phyloP scores from a whole-genome alignment of 2,329 filamentous ascomycete species.

The Ophiostoma triangulosporum region DNA sequence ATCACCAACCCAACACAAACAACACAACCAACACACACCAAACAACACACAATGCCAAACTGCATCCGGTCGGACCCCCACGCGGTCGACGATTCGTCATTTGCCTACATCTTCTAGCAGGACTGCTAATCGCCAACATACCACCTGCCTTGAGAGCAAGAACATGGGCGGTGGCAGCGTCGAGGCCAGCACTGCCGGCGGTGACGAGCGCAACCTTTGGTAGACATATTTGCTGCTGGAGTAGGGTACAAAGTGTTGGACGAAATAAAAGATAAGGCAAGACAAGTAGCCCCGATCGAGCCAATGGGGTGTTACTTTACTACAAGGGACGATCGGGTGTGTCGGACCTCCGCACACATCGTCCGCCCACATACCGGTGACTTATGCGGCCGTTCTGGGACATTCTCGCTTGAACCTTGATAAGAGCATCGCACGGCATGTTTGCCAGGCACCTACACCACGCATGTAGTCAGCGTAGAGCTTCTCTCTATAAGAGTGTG shows the following conservation, averaged over 20 bases:
- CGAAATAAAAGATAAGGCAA: not conserved
- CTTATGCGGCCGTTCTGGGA: too few species aligned
- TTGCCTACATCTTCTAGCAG: constrained; percentile 28
- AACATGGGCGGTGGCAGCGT: constrained; percentile 50
- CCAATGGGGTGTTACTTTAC: not conserved
- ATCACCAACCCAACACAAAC: not conserved
- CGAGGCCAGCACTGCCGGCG: constrained; percentile 49
- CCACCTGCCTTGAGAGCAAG: constrained; percentile 51
- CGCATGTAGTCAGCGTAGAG: too few species aligned
- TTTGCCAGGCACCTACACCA: too few species aligned
- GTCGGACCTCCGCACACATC: too few species aligned
- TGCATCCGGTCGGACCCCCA: not conserved
- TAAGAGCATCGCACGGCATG: too few species aligned
- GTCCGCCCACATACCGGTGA: not conserved
- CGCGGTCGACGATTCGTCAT: constrained; percentile 13
- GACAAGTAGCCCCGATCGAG: too few species aligned
- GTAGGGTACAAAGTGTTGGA: not conserved
- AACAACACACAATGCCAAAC: constrained; percentile 15
- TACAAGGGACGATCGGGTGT: too few species aligned
- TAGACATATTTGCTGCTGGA: not conserved
- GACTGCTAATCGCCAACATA: too few species aligned
- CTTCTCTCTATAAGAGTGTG: too few species aligned
- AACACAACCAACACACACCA: not conserved
- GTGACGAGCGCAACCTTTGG: constrained; percentile 30
- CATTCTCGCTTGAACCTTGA: too few species aligned